These are phyloP conservation scores for Primulina eburnea DNA, from an alignment of 257 asterid genomes.

Conservation along the genomic window DNA sequence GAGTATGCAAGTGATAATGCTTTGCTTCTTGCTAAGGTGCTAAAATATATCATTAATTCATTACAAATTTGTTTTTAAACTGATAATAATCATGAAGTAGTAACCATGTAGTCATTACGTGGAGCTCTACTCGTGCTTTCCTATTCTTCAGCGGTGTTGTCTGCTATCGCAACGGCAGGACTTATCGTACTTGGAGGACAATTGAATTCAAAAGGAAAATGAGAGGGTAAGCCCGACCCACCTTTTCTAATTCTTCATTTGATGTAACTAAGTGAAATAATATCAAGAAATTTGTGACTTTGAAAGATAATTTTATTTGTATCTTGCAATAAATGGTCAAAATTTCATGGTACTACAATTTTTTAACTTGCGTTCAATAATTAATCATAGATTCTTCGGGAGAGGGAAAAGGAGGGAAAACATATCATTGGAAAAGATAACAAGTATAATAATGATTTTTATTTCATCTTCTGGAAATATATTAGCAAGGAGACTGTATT, in stretches of 20 bases:
- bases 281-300: neutral
- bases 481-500: too few species aligned
- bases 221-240: slow-evolving; percentile 26
- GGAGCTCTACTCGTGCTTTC: slow-evolving; percentile 52
- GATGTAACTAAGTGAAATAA: neutral
- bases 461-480: too few species aligned
- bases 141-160: slow-evolving; percentile 63
- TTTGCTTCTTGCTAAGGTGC: slow-evolving; percentile 76
- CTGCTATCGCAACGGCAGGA: slow-evolving; percentile 55
- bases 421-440: neutral
- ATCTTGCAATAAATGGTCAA: neutral
- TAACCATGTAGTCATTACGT: slow-evolving; percentile 69
- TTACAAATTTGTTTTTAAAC: neutral
- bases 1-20: slow-evolving; percentile 92
- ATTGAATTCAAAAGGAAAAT: slow-evolving; percentile 55
- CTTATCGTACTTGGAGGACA: slow-evolving; percentile 69
- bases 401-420: neutral
- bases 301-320: neutral
- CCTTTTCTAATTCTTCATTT: neutral
- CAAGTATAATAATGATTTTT: too few species aligned
- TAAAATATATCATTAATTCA: slow-evolving; percentile 8
- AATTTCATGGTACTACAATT: neutral
- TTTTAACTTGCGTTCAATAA: neutral
- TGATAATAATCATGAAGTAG: slow-evolving; percentile 7
- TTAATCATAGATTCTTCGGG: neutral